Conservation (phyloP, 1,284 basidiomycete species). For the Ceratobasidium sp. region DNA sequence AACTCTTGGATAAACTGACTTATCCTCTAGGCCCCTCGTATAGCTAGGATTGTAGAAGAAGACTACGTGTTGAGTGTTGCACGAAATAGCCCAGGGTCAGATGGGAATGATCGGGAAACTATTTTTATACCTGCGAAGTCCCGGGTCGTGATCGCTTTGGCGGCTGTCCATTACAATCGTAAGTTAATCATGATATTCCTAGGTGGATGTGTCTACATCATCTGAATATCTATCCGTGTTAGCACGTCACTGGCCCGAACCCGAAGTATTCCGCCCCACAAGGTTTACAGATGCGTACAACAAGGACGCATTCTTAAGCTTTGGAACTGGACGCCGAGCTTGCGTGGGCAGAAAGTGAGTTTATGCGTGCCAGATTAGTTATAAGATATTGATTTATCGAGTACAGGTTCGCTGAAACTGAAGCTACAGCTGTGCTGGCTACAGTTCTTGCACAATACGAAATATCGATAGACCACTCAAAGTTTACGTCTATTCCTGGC, state of each 20-base stretch:
- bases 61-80: constrained; percentile 24
- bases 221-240: too few species aligned
- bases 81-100: constrained; percentile 3
- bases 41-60: constrained; percentile 3
- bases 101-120: neutral
- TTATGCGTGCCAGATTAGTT: too few species aligned
- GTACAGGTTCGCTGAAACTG: constrained; percentile 45
- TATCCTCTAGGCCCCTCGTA: constrained; percentile 6
- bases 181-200: neutral
- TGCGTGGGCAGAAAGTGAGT: constrained; percentile 46
- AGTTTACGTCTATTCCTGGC: constrained; percentile 41
- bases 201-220: too few species aligned
- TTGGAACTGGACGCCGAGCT: constrained; percentile 37
- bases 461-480: constrained; percentile 28
- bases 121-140: constrained; percentile 20
- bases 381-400: too few species aligned
- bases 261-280: constrained; percentile 41
- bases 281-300: constrained; percentile 41
- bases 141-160: neutral
- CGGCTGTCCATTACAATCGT: constrained; percentile 36
- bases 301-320: constrained; percentile 45
- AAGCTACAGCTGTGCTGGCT: constrained; percentile 37
- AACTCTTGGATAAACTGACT: neutral
- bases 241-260: constrained; percentile 46
- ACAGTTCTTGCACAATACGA: constrained; percentile 37